A percentile compares a stretch with the other conserved stretches of the same genome.
These are phyloP conservation scores for Geranium brycei DNA, from an alignment of 345 rosid genomes.

Conservation along the genomic window DNA sequence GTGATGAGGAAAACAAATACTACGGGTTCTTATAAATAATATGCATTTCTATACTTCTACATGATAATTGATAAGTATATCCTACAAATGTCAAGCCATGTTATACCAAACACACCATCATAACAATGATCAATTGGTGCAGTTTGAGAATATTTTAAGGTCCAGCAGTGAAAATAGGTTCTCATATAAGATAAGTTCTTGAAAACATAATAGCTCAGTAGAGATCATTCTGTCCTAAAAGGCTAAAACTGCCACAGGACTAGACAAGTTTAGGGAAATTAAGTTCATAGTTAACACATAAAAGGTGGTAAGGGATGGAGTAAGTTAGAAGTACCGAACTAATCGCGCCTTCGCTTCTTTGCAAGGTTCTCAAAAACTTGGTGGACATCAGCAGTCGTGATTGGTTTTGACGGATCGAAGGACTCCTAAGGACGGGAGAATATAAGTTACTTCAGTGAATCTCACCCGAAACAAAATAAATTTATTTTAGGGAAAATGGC, in stretches of 20 bases:
- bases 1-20: too few species aligned
- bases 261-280: neutral
- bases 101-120: too few species aligned
- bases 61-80: too few species aligned
- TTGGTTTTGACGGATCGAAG: constrained; percentile 64
- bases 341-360: constrained; percentile 56
- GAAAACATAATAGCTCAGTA: neutral
- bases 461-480: neutral
- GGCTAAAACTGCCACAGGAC: neutral
- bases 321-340: constrained; percentile 8
- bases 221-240: neutral
- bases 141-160: too few species aligned
- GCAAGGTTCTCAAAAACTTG: constrained; percentile 86
- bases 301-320: neutral
- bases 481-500: too few species aligned
- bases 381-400: constrained; percentile 67
- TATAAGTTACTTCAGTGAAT: too few species aligned
- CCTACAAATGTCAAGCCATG: too few species aligned
- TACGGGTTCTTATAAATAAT: too few species aligned
- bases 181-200: too few species aligned
- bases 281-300: constrained; percentile 1
- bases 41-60: too few species aligned
- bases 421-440: constrained; percentile 37
- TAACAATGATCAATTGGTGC: too few species aligned
- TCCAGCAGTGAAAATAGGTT: too few species aligned